Percentiles rank a stretch among this genome's conserved stretches.
Evolutionary conservation across 225 moss, liverwort and hornwort species (phyloP).

Genomic region (Polytrichum commune): DNA sequence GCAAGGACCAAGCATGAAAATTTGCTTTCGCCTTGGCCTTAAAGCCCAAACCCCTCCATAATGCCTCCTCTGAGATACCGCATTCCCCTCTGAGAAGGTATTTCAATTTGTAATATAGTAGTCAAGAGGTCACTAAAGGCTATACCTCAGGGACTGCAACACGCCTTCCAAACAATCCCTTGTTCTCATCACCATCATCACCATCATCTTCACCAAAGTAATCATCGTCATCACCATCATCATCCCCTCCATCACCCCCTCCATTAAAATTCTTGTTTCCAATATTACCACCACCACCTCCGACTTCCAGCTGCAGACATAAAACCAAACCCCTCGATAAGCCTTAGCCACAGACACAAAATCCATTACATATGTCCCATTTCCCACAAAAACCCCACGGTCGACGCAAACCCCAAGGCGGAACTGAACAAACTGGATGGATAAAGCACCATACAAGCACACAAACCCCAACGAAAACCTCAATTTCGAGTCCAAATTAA

Average conservation of each 20-base stretch:
- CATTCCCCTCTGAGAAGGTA: no score
- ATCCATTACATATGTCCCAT: background rate
- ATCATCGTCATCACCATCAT: slow-evolving; percentile 94
- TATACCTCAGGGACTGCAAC: slow-evolving; percentile 83
- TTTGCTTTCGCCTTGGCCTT: background rate
- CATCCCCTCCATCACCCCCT: slow-evolving; percentile 97
- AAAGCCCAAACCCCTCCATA: no score
- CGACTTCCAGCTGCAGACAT: slow-evolving; percentile 62
- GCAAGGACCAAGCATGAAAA: background rate
- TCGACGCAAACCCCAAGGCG: background rate
- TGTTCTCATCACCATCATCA: slow-evolving; percentile 85
- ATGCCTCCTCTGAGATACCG: no score
- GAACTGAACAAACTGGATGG: background rate
- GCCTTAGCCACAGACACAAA: no score
- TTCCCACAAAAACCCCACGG: background rate
- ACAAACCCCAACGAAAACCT: background rate
- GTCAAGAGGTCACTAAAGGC: no score
- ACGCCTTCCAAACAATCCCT: slow-evolving; percentile 87
- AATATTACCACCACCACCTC: slow-evolving; percentile 85
- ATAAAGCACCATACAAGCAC: no score
- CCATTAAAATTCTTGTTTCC: slow-evolving; percentile 88
- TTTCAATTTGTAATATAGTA: no score
- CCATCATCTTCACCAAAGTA: slow-evolving; percentile 97
- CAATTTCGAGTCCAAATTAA: background rate
- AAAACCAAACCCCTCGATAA: background rate